Percentiles rank a stretch among this genome's conserved stretches.
phyloP scores from a whole-genome alignment of 2,329 filamentous ascomycete genomes.

The Botrytis elliptica region DNA sequence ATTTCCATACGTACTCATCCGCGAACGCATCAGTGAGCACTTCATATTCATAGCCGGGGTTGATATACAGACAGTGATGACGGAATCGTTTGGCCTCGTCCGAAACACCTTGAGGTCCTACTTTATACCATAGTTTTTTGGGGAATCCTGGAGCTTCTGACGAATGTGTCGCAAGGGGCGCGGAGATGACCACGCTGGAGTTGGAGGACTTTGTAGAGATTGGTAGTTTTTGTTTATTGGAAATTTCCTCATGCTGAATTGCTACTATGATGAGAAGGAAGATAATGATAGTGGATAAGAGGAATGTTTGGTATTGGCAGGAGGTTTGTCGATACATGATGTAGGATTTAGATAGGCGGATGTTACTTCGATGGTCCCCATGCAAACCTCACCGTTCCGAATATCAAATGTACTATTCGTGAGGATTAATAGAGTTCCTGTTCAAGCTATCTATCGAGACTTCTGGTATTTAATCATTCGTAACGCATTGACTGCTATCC shows the following conservation, averaged over 20 bases:
- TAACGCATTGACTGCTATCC: not conserved
- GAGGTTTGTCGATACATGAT: not conserved
- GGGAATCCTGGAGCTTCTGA: conserved; percentile 22
- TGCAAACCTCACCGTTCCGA: too few relatives aligned
- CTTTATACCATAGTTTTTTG: conserved; percentile 43
- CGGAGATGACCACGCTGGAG: not conserved
- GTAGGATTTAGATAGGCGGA: not conserved
- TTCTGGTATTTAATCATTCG: too few relatives aligned
- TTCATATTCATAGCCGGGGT: conserved; percentile 34
- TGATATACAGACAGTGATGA: conserved; percentile 37
- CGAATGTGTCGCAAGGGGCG: not conserved
- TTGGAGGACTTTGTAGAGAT: not conserved
- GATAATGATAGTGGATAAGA: not conserved
- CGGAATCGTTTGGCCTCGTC: conserved; percentile 38
- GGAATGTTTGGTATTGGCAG: not conserved
- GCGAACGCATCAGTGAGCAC: conserved; percentile 34
- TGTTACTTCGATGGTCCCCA: not conserved
- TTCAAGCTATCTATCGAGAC: not conserved
- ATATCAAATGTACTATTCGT: not conserved
- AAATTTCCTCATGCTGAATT: not conserved
- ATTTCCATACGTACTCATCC: not conserved
- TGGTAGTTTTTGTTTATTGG: not conserved
- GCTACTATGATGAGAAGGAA: not conserved
- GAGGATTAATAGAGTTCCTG: not conserved
- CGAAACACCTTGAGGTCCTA: conserved; percentile 41